A percentile compares a stretch with the other conserved stretches of the same genome.
These are phyloP conservation scores for Pontederia crassipes DNA, from an alignment of 176 grass and related monocot species.

Conservation along the genomic window DNA sequence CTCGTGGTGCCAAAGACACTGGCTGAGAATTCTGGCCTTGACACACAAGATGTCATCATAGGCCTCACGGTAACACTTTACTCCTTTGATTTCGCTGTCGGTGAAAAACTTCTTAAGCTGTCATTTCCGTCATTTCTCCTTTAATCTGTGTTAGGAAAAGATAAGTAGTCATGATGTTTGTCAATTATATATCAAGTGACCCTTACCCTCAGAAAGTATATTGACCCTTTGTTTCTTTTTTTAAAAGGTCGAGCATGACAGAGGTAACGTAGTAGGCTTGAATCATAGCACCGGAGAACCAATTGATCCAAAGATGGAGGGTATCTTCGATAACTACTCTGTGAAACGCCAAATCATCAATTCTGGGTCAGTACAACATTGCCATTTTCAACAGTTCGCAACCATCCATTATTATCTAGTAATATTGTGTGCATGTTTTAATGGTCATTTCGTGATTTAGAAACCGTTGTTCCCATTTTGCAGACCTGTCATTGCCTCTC, in stretches of 20 bases:
- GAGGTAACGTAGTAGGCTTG: slow-evolving; percentile 67
- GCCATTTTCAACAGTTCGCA: too few species aligned
- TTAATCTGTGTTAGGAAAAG: too few species aligned
- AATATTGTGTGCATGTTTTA: too few species aligned
- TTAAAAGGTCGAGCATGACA: slow-evolving; percentile 66
- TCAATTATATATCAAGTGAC: too few species aligned
- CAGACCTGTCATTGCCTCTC: slow-evolving; percentile 89
- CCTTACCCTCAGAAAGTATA: too few species aligned
- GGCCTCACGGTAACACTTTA: slow-evolving; percentile 43
- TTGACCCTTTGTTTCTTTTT: not conserved
- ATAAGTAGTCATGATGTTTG: not conserved
- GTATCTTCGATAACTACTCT: slow-evolving; percentile 89
- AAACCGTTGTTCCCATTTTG: slow-evolving; percentile 2
- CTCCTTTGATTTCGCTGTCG: not conserved
- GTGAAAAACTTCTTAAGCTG: too few species aligned
- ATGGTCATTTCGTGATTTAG: too few species aligned
- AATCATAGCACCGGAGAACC: slow-evolving; percentile 77
- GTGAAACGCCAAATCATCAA: slow-evolving; percentile 93
- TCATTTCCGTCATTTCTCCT: not conserved
- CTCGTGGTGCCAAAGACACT: slow-evolving; percentile 87
- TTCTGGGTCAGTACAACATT: slow-evolving; percentile 43
- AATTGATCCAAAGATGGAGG: slow-evolving; percentile 87
- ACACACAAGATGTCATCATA: slow-evolving; percentile 75
- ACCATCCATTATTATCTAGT: too few species aligned
- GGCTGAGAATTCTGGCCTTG: slow-evolving; percentile 87